phyloP scores from a whole-genome alignment of 2,329 filamentous ascomycete species.

The Claviceps capensis region DNA sequence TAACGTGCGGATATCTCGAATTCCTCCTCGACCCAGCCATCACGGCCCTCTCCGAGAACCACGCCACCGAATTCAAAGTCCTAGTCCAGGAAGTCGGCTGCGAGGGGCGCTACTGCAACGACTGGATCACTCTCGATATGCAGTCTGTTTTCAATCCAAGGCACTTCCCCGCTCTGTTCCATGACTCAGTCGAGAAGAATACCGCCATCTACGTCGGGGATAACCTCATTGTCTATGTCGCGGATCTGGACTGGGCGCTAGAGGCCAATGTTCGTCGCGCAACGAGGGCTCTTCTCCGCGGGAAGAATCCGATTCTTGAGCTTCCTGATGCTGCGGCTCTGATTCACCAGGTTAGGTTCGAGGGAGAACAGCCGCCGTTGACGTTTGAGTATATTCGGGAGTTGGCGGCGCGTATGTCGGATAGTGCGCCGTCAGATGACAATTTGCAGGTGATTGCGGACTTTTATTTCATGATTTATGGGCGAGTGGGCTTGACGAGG shows the following conservation, averaged over 20 bases:
- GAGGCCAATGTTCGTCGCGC: slow-evolving; percentile 14
- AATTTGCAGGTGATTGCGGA: slow-evolving; percentile 6
- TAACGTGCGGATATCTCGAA: slow-evolving; percentile 13
- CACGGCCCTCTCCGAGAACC: slow-evolving; percentile 9
- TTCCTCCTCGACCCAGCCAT: slow-evolving; percentile 15
- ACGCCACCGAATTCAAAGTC: slow-evolving; percentile 8
- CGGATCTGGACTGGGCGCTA: slow-evolving; percentile 12
- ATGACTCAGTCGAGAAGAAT: slow-evolving; percentile 12
- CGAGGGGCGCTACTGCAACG: slow-evolving; percentile 1
- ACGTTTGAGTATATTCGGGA: slow-evolving; percentile 8
- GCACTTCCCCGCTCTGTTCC: slow-evolving; percentile 8
- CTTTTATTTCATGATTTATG: slow-evolving; percentile 7
- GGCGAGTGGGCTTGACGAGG: slow-evolving; percentile 4
- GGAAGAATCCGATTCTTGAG: slow-evolving; percentile 4
- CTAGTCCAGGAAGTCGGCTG: slow-evolving; percentile 8
- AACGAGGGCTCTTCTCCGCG: too few species aligned
- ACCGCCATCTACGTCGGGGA: slow-evolving; percentile 11
- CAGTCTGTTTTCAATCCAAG: too few species aligned
- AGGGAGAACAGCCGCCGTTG: slow-evolving; percentile 4
- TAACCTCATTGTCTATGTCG: slow-evolving; percentile 13
- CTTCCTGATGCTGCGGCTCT: slow-evolving; percentile 8
- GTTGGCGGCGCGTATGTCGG: slow-evolving; percentile 8
- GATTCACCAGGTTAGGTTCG: slow-evolving; percentile 4
- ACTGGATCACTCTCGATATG: slow-evolving; percentile 11
- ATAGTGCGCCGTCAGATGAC: slow-evolving; percentile 6